Evolutionary conservation across 768 basidiomycete species (phyloP).

Genomic region (Guyanaporus albipodus): DNA sequence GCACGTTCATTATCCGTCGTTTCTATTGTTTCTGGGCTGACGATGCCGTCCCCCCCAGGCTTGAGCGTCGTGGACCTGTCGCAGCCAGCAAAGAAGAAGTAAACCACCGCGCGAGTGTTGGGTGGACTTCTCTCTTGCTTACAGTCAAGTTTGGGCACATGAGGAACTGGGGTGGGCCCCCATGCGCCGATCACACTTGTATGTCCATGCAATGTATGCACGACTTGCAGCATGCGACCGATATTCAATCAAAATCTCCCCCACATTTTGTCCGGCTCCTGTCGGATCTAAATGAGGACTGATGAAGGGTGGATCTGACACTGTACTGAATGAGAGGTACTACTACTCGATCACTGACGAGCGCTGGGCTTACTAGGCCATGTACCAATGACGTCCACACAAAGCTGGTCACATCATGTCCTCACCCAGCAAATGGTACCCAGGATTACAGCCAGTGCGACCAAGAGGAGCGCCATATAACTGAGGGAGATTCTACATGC

Average conservation of each 20-base stretch:
- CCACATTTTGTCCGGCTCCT: no score
- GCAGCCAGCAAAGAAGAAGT: slow-evolving; percentile 65
- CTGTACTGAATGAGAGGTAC: no score
- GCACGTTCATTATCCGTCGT: no score
- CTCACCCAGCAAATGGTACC: slow-evolving; percentile 15
- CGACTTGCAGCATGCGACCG: slow-evolving; percentile 14
- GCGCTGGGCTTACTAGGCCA: no score
- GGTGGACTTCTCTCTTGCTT: neutral
- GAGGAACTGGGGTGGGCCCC: slow-evolving; percentile 6
- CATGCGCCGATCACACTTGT: slow-evolving; percentile 14
- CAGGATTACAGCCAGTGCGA: slow-evolving; percentile 22
- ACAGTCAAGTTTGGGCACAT: neutral
- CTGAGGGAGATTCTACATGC: slow-evolving; percentile 14
- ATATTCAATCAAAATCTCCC: no score
- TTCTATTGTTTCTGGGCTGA: no score
- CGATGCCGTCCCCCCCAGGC: slow-evolving; percentile 40
- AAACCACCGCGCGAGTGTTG: slow-evolving; percentile 27
- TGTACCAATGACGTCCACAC: neutral
- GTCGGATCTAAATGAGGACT: no score
- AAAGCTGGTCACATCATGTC: slow-evolving; percentile 10
- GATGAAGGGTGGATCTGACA: no score
- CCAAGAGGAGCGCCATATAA: slow-evolving; percentile 18
- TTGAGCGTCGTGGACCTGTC: slow-evolving; percentile 70
- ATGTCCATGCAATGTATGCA: slow-evolving; percentile 21
- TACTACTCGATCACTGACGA: no score